A percentile compares a stretch with the other conserved stretches of the same genome.
Conservation (phyloP, 306 rosid species). For the Herpetospermum pedunculosum region DNA sequence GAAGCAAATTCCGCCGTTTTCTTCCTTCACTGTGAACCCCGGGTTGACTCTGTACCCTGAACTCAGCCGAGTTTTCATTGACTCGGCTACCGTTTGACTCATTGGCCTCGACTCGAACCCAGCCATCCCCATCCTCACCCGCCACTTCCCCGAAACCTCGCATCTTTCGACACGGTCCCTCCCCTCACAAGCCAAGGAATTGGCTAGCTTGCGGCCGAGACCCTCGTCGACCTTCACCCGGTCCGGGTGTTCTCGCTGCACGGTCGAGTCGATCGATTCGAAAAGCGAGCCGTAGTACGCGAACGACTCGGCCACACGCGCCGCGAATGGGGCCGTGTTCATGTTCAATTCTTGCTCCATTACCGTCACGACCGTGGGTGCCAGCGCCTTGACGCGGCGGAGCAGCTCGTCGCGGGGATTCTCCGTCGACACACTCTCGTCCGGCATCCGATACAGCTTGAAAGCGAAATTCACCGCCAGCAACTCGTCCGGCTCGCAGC, state of each 20-base stretch:
- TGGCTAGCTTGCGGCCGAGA: conserved; percentile 42
- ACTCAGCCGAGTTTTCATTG: conserved; percentile 21
- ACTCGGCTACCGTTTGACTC: conserved; percentile 50
- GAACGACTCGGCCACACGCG: conserved; percentile 57
- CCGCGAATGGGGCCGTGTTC: conserved; percentile 73
- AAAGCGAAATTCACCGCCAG: conserved; percentile 69
- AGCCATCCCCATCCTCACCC: conserved; percentile 90
- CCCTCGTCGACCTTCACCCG: conserved; percentile 48
- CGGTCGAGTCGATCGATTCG: conserved; percentile 42
- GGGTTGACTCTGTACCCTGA: conserved; percentile 29
- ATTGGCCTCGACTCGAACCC: conserved; percentile 54
- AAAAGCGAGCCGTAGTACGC: conserved; percentile 40
- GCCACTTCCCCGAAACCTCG: conserved; percentile 94
- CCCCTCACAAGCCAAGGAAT: conserved; percentile 81
- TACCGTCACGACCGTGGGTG: conserved; percentile 54
- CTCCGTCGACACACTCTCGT: conserved; percentile 90
- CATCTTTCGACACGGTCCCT: conserved; percentile 80
- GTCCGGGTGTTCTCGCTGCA: conserved; percentile 15
- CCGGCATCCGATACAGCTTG: conserved; percentile 54
- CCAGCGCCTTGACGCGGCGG: conserved; percentile 56
- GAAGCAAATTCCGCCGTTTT: conserved; percentile 62
- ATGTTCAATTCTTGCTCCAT: conserved; percentile 77
- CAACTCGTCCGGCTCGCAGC: conserved; percentile 41
- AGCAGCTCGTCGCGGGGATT: conserved; percentile 77
- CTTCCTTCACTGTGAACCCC: conserved; percentile 53